These are phyloP conservation scores for Coelastrella sp. DNA, from an alignment of 139 green algal species.

Conservation along the genomic window DNA sequence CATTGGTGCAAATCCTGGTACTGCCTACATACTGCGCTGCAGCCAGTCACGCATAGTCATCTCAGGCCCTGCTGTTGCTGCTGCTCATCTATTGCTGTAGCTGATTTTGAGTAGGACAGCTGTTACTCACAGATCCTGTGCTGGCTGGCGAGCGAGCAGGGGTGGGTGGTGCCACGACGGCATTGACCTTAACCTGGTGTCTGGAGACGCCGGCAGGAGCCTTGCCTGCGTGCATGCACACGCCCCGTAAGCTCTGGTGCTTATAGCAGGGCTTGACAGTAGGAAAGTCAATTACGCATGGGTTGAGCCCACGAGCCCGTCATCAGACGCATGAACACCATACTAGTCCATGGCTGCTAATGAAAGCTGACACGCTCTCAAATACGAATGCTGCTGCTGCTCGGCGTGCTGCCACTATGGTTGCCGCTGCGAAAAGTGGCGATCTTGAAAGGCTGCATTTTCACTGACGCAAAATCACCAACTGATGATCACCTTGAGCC, in stretches of 20 bases:
- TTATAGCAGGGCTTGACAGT: not conserved
- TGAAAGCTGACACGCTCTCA: not conserved
- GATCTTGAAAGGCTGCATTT: not conserved
- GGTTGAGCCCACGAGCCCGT: not conserved
- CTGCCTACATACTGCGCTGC: no score
- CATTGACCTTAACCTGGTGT: constrained; percentile 48
- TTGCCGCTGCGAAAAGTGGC: not conserved
- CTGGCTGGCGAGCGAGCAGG: constrained; percentile 58
- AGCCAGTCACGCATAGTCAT: no score
- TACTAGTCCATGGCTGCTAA: not conserved
- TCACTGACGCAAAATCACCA: not conserved
- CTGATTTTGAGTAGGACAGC: not conserved
- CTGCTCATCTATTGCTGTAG: not conserved
- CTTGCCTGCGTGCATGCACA: constrained; percentile 42
- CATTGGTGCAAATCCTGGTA: no score
- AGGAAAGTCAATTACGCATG: not conserved
- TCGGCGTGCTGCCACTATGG: not conserved
- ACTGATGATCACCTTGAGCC: not conserved
- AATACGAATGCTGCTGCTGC: not conserved
- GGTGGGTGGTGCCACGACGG: constrained; percentile 49
- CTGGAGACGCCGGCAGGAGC: constrained; percentile 16
- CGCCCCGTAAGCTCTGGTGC: not conserved
- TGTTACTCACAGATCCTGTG: constrained; percentile 64
- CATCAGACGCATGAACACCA: not conserved
- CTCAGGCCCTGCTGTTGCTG: not conserved